Percentiles rank a stretch among this genome's conserved stretches.
Conservation (phyloP, 108 stramenopile species). For the Fragilaria crotonensis region DNA sequence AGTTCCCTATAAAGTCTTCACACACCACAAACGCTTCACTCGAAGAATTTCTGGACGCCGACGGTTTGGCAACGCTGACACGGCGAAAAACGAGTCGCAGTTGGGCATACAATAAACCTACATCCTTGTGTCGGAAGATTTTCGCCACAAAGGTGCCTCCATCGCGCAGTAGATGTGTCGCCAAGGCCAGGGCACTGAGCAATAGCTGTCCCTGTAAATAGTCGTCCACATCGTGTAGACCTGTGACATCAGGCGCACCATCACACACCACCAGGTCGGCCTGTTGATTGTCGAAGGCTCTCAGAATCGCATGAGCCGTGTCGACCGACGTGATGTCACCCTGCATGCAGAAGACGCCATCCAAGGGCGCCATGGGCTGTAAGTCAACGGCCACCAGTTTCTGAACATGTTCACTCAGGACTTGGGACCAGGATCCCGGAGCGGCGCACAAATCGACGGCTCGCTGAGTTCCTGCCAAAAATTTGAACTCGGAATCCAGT, state of each 20-base stretch:
- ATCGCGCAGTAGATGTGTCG: conserved; percentile 71
- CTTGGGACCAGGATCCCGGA: conserved; percentile 97
- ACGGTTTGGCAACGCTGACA: conserved; percentile 83
- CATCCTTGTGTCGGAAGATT: conserved; percentile 93
- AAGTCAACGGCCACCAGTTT: conserved; percentile 94
- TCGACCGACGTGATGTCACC: conserved; percentile 91
- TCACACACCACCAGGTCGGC: conserved; percentile 97
- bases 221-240: conserved; percentile 86
- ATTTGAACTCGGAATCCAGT: conserved; percentile 91
- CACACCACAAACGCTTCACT: conserved; percentile 94
- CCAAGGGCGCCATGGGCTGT: conserved; percentile 96
- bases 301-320: conserved; percentile 77
- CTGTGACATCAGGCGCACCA: conserved; percentile 98
- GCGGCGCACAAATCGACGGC: conserved; percentile 99
- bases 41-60: conserved; percentile 77
- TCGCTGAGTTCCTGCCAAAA: conserved; percentile 60
- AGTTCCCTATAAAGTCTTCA: conserved; percentile 46
- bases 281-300: conserved; percentile 60
- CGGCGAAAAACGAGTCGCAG: conserved; percentile 79
- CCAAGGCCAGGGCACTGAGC: conserved; percentile 88
- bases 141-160: conserved; percentile 98
- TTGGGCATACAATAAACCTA: conserved; percentile 88
- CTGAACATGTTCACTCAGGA: too few species aligned
- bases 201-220: conserved; percentile 94
- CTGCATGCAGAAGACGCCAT: conserved; percentile 84